Conservation (phyloP, 371 early-diverging fungal species). For the Phascolomyces articulosus region DNA sequence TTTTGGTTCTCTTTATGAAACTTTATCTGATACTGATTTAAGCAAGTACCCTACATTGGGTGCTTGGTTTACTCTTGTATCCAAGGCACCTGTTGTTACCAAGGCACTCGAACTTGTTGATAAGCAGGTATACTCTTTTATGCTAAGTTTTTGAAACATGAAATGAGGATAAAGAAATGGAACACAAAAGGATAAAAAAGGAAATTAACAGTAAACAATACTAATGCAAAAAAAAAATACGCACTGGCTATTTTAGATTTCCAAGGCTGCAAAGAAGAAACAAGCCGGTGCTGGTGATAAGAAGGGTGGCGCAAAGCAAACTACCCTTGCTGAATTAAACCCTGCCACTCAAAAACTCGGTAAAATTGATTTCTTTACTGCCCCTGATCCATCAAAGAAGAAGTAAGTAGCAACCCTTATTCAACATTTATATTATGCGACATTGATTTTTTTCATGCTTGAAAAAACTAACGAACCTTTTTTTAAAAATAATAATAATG, state of each 20-base stretch:
- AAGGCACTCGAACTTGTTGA: conserved; percentile 38
- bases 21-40: conserved; percentile 28
- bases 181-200: no score
- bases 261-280: conserved; percentile 42
- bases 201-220: no score
- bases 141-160: no score
- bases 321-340: conserved; percentile 29
- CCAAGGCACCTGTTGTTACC: conserved; percentile 24
- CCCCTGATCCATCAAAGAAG: not conserved
- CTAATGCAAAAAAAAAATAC: no score
- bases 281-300: conserved; percentile 24
- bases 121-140: conserved; percentile 29
- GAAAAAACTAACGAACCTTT: not conserved
- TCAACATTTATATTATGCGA: no score
- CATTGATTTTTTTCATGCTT: not conserved
- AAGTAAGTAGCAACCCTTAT: no score
- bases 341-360: conserved; percentile 44
- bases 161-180: not conserved
- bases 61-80: conserved; percentile 34
- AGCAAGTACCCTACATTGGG: conserved; percentile 36
- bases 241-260: conserved; percentile 18
- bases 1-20: conserved; percentile 40
- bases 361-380: conserved; percentile 15
- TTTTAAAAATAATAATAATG: not conserved
- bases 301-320: conserved; percentile 21